Evolutionary conservation across 306 rosid species (phyloP).

Genomic region (Alnus rubra): DNA sequence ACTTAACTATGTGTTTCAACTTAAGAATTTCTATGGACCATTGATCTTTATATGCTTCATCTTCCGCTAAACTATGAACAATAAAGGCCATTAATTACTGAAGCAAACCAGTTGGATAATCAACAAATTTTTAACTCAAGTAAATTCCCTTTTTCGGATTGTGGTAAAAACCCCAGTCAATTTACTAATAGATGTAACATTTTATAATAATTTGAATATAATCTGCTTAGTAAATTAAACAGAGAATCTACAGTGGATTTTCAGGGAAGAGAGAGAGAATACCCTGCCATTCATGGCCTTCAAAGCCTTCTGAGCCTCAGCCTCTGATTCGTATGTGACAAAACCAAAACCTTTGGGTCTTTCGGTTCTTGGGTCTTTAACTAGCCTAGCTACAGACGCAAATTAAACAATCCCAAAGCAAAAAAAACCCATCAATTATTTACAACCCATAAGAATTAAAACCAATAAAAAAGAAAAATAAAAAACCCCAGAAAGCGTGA

Average conservation of each 20-base stretch:
- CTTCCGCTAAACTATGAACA: not conserved
- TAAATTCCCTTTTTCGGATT: not conserved
- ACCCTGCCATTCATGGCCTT: constrained; percentile 84
- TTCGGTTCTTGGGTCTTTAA: constrained; percentile 45
- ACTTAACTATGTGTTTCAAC: not conserved
- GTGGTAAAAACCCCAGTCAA: not conserved
- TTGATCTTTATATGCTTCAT: not conserved
- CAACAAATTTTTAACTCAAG: not conserved
- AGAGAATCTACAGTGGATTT: not conserved
- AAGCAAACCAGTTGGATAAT: not conserved
- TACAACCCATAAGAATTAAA: not conserved
- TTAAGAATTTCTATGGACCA: not conserved
- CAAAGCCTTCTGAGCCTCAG: constrained; percentile 65
- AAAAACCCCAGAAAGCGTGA: not conserved
- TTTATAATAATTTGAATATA: not conserved
- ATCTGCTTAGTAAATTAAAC: not conserved
- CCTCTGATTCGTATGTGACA: constrained; percentile 56
- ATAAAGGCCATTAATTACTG: not conserved
- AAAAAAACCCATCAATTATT: not conserved
- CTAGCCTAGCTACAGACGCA: constrained; percentile 44
- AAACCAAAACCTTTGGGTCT: constrained; percentile 94
- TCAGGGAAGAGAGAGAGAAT: constrained; percentile 21
- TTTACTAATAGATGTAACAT: not conserved
- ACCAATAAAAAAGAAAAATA: not conserved
- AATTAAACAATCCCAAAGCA: not conserved